Conservation (phyloP, 2,329 filamentous ascomycete genomes). For the Coleophoma eucalyptorum region DNA sequence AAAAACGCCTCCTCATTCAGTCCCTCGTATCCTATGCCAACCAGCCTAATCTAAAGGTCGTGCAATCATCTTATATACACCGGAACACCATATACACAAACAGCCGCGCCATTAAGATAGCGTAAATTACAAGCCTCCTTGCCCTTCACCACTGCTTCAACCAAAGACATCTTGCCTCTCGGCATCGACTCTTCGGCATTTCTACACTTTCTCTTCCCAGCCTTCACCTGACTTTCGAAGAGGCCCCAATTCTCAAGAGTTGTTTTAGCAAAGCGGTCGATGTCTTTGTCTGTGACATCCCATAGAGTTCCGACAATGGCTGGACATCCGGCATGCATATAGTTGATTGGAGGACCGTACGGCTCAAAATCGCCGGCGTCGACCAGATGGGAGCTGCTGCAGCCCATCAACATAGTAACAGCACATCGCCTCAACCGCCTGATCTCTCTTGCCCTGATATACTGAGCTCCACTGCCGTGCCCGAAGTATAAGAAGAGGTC, state of each 20-base stretch:
- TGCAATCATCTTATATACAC: constrained; percentile 48
- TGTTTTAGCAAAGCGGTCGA: constrained; percentile 82
- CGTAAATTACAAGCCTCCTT: constrained; percentile 78
- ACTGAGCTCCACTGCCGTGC: constrained; percentile 92
- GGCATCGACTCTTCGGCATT: constrained; percentile 23
- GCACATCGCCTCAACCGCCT: constrained; percentile 75
- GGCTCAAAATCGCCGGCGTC: constrained; percentile 86
- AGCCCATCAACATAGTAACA: constrained; percentile 88
- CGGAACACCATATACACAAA: constrained; percentile 92
- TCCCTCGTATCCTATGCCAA: not conserved
- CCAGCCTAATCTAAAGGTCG: not conserved
- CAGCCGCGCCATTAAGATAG: constrained; percentile 90
- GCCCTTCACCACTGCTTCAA: constrained; percentile 76
- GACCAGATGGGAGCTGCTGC: constrained; percentile 76
- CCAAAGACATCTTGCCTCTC: constrained; percentile 50
- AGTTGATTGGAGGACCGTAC: constrained; percentile 87
- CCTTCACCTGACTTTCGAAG: constrained; percentile 25
- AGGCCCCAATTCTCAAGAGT: constrained; percentile 87
- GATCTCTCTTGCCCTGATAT: constrained; percentile 81
- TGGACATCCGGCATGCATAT: constrained; percentile 82
- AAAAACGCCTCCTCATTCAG: too few relatives aligned
- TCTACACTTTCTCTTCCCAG: constrained; percentile 26
- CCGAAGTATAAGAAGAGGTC: constrained; percentile 91
- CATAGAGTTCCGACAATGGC: constrained; percentile 90
- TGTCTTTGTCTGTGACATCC: constrained; percentile 98